phyloP scores from a whole-genome alignment of 139 green algal genomes.

The Spirogloea muscicola region DNA sequence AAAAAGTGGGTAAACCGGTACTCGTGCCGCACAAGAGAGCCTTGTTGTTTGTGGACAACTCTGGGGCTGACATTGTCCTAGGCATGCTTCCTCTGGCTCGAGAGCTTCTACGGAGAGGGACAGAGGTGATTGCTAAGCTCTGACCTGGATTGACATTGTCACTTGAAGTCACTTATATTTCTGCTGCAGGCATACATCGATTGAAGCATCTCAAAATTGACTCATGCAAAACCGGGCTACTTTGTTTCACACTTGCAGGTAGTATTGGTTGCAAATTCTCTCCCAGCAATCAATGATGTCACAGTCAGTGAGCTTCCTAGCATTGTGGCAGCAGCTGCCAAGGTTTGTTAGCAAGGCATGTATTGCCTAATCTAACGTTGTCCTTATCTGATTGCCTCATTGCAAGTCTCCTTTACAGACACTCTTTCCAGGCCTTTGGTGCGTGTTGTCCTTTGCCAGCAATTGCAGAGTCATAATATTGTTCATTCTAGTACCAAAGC shows the following conservation, averaged over 20 bases:
- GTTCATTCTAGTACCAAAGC: no score
- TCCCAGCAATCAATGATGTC: constrained; percentile 98
- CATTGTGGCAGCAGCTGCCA: constrained; percentile 8
- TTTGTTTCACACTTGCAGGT: constrained; percentile 50
- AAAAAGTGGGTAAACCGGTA: not conserved
- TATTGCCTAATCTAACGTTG: no score
- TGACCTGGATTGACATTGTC: not conserved
- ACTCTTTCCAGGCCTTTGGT: no score
- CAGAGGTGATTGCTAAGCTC: constrained; percentile 58
- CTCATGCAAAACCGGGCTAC: not conserved
- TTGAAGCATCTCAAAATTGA: not conserved
- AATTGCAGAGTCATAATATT: no score
- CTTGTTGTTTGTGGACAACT: constrained; percentile 97
- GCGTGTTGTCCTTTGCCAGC: no score
- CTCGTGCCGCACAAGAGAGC: constrained; percentile 45
- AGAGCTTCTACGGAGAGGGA: constrained; percentile 81
- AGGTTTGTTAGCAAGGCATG: constrained; percentile 12
- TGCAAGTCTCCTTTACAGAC: no score
- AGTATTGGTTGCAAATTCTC: constrained; percentile 85
- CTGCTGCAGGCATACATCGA: not conserved
- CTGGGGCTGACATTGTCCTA: constrained; percentile 89
- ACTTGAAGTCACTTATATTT: not conserved
- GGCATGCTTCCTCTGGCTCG: constrained; percentile 91
- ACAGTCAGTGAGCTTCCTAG: constrained; percentile 75
- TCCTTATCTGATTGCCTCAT: no score